Evolutionary conservation across 352 stramenopile genomes (phyloP).

Genomic region (Phytophthora sojae): DNA sequence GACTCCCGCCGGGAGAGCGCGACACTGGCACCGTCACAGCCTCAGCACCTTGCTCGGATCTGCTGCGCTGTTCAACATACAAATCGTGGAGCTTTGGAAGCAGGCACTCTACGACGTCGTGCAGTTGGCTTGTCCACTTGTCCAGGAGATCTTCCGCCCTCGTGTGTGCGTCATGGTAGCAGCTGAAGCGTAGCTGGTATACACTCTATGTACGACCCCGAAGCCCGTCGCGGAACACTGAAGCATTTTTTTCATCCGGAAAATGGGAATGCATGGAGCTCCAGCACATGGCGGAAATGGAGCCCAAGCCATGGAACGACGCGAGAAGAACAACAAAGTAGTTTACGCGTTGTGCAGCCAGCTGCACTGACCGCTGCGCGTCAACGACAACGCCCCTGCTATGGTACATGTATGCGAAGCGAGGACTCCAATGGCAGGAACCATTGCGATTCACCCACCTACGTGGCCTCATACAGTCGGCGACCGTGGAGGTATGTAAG

Average conservation of each 20-base stretch:
- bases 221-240: neutral
- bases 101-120: neutral
- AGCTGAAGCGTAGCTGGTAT: neutral
- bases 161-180: neutral
- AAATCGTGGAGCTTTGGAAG: neutral
- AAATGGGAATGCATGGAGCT: neutral
- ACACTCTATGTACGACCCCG: too few species aligned
- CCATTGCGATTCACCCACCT: neutral
- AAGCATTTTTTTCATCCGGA: neutral
- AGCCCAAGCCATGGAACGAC: neutral
- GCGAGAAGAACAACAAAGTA: neutral
- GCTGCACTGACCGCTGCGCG: neutral
- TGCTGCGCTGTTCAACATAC: conserved; percentile 16
- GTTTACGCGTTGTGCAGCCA: neutral
- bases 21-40: conserved; percentile 21
- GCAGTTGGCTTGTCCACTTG: neutral
- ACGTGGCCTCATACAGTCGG: too few species aligned
- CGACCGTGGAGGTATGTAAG: too few species aligned
- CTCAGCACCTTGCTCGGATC: conserved; percentile 16
- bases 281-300: neutral
- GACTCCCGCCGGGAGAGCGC: conserved; percentile 8
- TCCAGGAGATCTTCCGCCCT: neutral
- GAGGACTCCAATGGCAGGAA: neutral
- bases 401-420: neutral
- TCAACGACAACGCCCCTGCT: neutral